Percentiles rank a stretch among this genome's conserved stretches.
phyloP scores from a whole-genome alignment of 306 rosid genomes.

The Glycine tomentella region DNA sequence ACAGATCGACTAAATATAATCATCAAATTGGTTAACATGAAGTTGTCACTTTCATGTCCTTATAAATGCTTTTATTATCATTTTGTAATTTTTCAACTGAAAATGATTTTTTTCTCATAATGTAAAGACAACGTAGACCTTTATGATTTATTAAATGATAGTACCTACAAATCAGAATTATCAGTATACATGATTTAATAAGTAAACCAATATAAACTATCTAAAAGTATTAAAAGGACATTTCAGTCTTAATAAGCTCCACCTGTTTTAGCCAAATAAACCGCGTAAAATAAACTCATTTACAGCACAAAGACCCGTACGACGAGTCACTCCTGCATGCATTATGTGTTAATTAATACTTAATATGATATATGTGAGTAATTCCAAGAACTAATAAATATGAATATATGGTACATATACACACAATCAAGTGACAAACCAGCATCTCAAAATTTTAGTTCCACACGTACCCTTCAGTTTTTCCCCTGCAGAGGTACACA shows the following conservation, averaged over 20 bases:
- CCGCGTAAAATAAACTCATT: background rate
- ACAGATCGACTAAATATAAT: background rate
- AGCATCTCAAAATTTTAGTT: slow-evolving; percentile 31
- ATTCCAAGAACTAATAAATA: slow-evolving; percentile 21
- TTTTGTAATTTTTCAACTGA: background rate
- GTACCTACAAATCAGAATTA: background rate
- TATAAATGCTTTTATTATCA: background rate
- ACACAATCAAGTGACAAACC: slow-evolving; percentile 34
- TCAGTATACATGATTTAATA: background rate
- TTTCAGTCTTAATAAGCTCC: background rate
- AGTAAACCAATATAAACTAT: background rate
- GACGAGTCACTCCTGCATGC: background rate
- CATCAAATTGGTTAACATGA: slow-evolving; percentile 1
- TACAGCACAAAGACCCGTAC: background rate
- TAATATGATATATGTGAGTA: background rate
- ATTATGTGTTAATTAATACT: background rate
- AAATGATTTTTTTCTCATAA: slow-evolving; percentile 9
- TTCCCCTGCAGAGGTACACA: slow-evolving; percentile 11
- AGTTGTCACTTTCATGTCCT: slow-evolving; percentile 12
- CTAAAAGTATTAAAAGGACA: background rate
- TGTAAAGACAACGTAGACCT: background rate
- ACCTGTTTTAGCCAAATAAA: background rate
- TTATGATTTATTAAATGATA: slow-evolving; percentile 4
- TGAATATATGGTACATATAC: slow-evolving; percentile 33
- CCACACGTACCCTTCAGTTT: slow-evolving; percentile 39